phyloP scores from a whole-genome alignment of 2,329 filamentous ascomycete genomes.

The Rhynchosporium graminicola region DNA sequence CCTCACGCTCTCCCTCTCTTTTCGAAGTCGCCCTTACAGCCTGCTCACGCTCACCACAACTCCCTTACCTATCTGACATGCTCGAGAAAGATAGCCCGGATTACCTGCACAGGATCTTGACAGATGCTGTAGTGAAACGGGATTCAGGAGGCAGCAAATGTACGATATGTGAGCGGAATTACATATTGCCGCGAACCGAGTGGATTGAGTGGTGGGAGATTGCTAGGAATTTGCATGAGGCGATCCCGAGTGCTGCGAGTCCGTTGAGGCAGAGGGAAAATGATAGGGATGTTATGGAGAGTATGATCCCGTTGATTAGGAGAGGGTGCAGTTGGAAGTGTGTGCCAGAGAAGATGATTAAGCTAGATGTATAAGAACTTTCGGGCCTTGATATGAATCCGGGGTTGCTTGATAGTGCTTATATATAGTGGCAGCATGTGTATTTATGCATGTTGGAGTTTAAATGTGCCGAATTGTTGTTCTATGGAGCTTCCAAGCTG shows the following conservation, averaged over 20 bases:
- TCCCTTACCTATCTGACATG: conserved; percentile 31
- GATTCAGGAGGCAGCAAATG: conserved; percentile 54
- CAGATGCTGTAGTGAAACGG: conserved; percentile 43
- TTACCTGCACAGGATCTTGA: conserved; percentile 30
- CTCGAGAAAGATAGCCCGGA: conserved; percentile 31
- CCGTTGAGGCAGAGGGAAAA: conserved; percentile 34
- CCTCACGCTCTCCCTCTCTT: conserved; percentile 38
- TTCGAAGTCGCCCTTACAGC: conserved; percentile 37
- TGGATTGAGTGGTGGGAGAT: conserved; percentile 66
- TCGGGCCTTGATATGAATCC: too few relatives aligned
- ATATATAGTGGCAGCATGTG: too few relatives aligned
- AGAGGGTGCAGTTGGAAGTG: conserved; percentile 42
- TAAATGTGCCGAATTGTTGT: too few relatives aligned
- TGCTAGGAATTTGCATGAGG: conserved; percentile 26
- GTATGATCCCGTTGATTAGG: conserved; percentile 41
- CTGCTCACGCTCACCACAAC: conserved; percentile 27
- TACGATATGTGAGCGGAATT: conserved; percentile 51
- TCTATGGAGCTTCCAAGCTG: too few relatives aligned
- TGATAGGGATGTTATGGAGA: conserved; percentile 38
- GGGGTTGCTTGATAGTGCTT: too few relatives aligned
- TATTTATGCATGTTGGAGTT: too few relatives aligned
- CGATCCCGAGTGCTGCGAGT: conserved; percentile 29
- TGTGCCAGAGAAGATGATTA: conserved; percentile 28
- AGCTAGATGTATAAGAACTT: not conserved
- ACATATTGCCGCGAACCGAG: conserved; percentile 54